Percentiles rank a stretch among this genome's conserved stretches.
These are phyloP conservation scores for Tuber umbilicatum DNA, from an alignment of 495 filamentous ascomycete genomes.

Conservation along the genomic window DNA sequence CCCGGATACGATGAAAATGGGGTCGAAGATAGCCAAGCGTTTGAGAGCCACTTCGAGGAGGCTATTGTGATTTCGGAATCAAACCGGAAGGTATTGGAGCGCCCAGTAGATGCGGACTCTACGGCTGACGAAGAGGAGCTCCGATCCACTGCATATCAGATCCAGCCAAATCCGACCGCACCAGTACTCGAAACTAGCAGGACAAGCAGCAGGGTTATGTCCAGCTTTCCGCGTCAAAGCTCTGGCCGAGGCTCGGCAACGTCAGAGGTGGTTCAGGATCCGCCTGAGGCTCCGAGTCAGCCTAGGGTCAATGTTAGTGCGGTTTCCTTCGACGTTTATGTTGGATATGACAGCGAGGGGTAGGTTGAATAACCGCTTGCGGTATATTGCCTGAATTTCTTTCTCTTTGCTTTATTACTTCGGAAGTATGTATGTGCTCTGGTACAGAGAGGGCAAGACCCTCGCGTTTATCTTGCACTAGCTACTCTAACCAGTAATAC, in stretches of 20 bases:
- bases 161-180: not conserved
- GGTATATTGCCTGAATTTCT: not conserved
- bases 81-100: not conserved
- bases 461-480: not conserved
- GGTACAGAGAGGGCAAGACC: not conserved
- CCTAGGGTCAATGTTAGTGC: not conserved
- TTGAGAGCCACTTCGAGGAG: slow-evolving; percentile 14
- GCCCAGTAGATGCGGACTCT: slow-evolving; percentile 17
- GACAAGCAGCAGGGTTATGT: not conserved
- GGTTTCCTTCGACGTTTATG: not conserved
- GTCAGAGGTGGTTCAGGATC: not conserved
- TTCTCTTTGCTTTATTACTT: not conserved
- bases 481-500: not conserved
- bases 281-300: not conserved
- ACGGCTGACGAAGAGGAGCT: slow-evolving; percentile 31
- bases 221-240: not conserved
- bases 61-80: not conserved
- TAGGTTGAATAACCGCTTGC: not conserved
- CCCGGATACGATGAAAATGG: slow-evolving; percentile 1
- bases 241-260: not conserved
- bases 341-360: not conserved
- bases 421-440: not conserved
- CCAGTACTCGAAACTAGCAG: not conserved
- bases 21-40: slow-evolving; percentile 7
- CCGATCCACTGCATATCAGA: not conserved